Percentiles rank a stretch among this genome's conserved stretches.
Conservation (phyloP, 352 stramenopile genomes). For the Phytophthora podocarpi region DNA sequence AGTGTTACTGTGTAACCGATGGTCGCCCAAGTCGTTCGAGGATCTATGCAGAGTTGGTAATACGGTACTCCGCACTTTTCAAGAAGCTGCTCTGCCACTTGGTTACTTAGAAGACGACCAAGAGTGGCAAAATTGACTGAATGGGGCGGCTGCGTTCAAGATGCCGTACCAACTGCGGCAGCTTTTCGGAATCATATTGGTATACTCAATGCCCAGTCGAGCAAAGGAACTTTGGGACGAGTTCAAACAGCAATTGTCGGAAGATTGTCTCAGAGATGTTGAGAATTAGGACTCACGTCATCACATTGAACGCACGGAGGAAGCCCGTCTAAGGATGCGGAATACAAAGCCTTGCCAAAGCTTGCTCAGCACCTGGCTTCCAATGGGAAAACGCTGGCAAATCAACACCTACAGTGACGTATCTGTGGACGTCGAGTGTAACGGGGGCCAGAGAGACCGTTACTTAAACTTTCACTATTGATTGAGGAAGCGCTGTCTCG, state of each 20-base stretch:
- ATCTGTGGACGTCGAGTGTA: no score
- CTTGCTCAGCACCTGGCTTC: not conserved
- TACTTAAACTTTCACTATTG: no score
- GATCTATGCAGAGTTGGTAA: slow-evolving; percentile 22
- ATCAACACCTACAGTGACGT: no score
- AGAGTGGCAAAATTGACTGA: slow-evolving; percentile 26
- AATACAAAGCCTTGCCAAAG: not conserved
- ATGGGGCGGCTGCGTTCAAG: slow-evolving; percentile 17
- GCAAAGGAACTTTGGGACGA: no score
- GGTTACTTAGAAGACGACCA: slow-evolving; percentile 29
- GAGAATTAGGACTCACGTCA: no score
- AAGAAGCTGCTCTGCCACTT: slow-evolving; percentile 7
- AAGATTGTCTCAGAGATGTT: slow-evolving; percentile 2
- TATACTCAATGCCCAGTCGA: slow-evolving; percentile 19
- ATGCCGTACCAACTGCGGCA: slow-evolving; percentile 39
- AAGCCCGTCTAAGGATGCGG: no score
- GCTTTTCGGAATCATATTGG: slow-evolving; percentile 37
- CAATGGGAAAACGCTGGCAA: slow-evolving; percentile 4
- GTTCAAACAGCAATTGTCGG: slow-evolving; percentile 19
- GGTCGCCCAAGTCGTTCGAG: slow-evolving; percentile 27
- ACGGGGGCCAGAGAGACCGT: no score
- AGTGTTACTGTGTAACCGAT: slow-evolving; percentile 22
- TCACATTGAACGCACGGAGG: no score
- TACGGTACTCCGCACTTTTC: slow-evolving; percentile 24
- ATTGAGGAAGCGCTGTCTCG: no score